Evolutionary conservation across 2,329 filamentous ascomycete species (phyloP).

Genomic region (Aspergillus intermedius): DNA sequence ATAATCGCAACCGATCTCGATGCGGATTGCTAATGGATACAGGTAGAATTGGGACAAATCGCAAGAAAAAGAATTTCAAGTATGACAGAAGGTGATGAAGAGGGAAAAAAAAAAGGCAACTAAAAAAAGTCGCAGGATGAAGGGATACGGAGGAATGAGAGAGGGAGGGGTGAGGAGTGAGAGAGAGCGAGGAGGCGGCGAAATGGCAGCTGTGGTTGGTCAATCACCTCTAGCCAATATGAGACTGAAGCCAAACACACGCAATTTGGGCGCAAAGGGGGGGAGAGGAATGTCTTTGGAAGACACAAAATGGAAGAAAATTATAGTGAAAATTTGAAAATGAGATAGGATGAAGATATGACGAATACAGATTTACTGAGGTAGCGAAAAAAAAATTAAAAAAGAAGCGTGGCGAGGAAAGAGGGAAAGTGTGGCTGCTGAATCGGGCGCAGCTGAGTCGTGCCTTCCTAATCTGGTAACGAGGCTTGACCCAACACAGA

Average conservation of each 20-base stretch:
- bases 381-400: background rate
- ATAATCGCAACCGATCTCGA: background rate
- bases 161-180: slow-evolving; percentile 1
- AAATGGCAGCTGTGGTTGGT: background rate
- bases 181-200: background rate
- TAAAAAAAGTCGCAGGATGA: background rate
- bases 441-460: background rate
- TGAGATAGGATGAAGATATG: background rate
- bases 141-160: background rate
- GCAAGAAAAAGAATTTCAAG: background rate
- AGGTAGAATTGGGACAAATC: background rate
- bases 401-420: background rate
- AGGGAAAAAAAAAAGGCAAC: background rate
- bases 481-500: background rate
- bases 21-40: background rate
- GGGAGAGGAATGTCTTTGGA: slow-evolving; percentile 1
- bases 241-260: too few species aligned
- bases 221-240: background rate
- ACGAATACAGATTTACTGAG: slow-evolving; percentile 3
- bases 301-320: background rate
- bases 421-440: background rate
- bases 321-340: slow-evolving; percentile 1
- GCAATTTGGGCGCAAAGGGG: background rate
- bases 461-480: background rate
- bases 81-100: background rate